Evolutionary conservation across 2,329 filamentous ascomycete species (phyloP), one percentile per base, ranked within the genome.

Genomic region (Hortaea sp.): DNA sequence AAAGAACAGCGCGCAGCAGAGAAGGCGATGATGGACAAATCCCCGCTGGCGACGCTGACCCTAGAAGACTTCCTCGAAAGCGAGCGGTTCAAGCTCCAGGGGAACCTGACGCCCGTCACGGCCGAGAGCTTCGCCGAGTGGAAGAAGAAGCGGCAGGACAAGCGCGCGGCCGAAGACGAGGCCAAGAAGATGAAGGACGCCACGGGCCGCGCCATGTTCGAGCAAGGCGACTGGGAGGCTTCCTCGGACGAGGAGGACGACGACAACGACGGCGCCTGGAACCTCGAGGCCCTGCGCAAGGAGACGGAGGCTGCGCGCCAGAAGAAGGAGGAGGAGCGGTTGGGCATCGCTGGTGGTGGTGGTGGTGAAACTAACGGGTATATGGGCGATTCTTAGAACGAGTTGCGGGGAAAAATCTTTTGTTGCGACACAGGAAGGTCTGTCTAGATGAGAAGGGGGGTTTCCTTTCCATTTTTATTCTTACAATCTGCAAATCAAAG

Each of bases 61-160:
- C 77, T 98, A 41, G 92, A 98, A 71, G 92, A 98, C 66, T 98
- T 95, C 75, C 71, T 98, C 46, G 92, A 98, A 67, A 90, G 85
- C 0, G 90, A 98, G 72, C 80, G 92, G 57, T 88, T 95, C 72
- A 97, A 97, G 69, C 79, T 98, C 43, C 89, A 84, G 0, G 92
- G 90, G 46, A 88, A 76, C 1, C 75, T 97, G 43, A 98, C 94
- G 1, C 94, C 94, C 5, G 94, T 98, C 52, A 98, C 86, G 1
- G 84, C 83, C 2, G 92, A 98, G 63, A 77, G 81, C 1, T 98
- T 98, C 63, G 88, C 88, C 51, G 92, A 92, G 63, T 98, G 92
- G 92, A 98, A 98, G 77, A 83, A 89, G 70, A 85, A 94, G 44
- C 84, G 92, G 39, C 64, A 97, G 57, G 81, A 88, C 68, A 98